Evolutionary conservation across 2,329 filamentous ascomycete species (phyloP).

Genomic region (Calonectria pauciramosa): DNA sequence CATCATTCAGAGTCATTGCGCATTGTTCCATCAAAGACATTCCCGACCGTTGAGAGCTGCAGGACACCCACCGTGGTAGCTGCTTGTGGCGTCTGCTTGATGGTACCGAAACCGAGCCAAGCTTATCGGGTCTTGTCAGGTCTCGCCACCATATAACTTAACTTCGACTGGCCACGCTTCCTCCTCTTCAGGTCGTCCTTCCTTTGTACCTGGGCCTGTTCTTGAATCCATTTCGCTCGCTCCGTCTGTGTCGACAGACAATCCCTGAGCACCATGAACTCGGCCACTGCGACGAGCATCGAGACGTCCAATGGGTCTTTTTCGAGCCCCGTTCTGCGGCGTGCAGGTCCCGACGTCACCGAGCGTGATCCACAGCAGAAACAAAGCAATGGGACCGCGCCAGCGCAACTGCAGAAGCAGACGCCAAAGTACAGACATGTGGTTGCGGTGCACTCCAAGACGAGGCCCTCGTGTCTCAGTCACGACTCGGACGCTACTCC

Average conservation of each 20-base stretch:
- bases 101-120: constrained; percentile 16
- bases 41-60: constrained; percentile 24
- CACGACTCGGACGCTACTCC: constrained; percentile 82
- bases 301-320: constrained; percentile 47
- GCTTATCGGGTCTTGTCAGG: constrained; percentile 31
- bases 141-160: constrained; percentile 30
- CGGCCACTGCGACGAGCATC: constrained; percentile 55
- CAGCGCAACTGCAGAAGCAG: constrained; percentile 36
- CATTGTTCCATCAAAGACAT: constrained; percentile 12
- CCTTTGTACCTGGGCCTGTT: neutral
- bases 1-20: constrained; percentile 29
- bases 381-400: constrained; percentile 41
- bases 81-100: constrained; percentile 22
- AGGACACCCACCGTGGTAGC: constrained; percentile 12
- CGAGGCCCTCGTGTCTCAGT: constrained; percentile 84
- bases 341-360: constrained; percentile 45
- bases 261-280: constrained; percentile 53
- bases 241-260: constrained; percentile 34
- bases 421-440: constrained; percentile 87
- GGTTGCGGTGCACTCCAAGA: constrained; percentile 83
- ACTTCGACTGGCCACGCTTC: constrained; percentile 10
- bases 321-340: constrained; percentile 41
- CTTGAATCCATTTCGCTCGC: constrained; percentile 15
- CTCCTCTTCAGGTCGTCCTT: neutral
- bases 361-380: constrained; percentile 40